Conservation (phyloP, 2,329 filamentous ascomycete species). For the Paradendryphiella salina region DNA sequence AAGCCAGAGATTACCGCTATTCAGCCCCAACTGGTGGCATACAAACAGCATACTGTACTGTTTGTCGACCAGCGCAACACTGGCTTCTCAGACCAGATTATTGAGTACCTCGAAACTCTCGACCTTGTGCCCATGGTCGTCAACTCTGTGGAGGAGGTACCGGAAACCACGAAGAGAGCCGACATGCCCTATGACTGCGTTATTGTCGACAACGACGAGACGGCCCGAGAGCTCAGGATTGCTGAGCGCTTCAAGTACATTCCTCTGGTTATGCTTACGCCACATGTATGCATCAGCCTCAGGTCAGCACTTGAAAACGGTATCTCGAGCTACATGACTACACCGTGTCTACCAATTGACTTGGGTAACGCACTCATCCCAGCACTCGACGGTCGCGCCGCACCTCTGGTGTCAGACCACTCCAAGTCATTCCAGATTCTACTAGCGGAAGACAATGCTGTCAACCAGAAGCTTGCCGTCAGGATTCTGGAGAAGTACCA, state of each 20-base stretch:
- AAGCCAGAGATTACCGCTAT: constrained; percentile 77
- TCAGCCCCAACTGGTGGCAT: constrained; percentile 82
- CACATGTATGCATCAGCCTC: constrained; percentile 84
- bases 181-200: constrained; percentile 85
- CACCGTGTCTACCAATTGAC: constrained; percentile 90
- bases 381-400: constrained; percentile 88
- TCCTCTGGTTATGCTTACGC: constrained; percentile 88
- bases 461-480: constrained; percentile 93
- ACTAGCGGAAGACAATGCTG: constrained; percentile 93
- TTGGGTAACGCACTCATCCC: constrained; percentile 95
- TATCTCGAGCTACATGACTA: constrained; percentile 99
- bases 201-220: constrained; percentile 90
- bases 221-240: constrained; percentile 79
- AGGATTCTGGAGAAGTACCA: constrained; percentile 98
- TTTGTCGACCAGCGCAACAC: constrained; percentile 93
- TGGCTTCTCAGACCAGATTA: constrained; percentile 73
- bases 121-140: constrained; percentile 83
- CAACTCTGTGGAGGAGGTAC: constrained; percentile 70
- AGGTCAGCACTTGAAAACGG: constrained; percentile 93
- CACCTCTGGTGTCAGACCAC: constrained; percentile 88
- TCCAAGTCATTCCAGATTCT: constrained; percentile 95
- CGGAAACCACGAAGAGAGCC: constrained; percentile 53
- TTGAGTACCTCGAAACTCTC: constrained; percentile 74
- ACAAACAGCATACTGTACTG: constrained; percentile 86
- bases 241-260: constrained; percentile 98